phyloP scores from a whole-genome alignment of 2,329 filamentous ascomycete species.

The Fusarium brachygibbosum region DNA sequence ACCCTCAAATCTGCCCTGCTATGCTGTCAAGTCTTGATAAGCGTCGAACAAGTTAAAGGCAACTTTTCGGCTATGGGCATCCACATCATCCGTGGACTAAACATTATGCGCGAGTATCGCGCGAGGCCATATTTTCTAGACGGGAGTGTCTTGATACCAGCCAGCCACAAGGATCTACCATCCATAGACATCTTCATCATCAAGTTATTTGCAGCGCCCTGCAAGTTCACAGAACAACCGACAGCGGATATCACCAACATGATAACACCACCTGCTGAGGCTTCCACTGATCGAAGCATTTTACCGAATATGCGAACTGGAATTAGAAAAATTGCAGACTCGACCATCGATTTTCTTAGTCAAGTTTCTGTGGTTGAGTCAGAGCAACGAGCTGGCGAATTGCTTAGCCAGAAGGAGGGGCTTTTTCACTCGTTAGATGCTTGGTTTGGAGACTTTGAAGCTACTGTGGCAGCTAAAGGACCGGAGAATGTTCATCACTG shows the following conservation, averaged over 20 bases:
- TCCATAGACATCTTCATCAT: slow-evolving; percentile 59
- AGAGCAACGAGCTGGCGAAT: slow-evolving; percentile 37
- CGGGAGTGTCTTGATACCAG: slow-evolving; percentile 49
- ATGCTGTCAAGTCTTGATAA: slow-evolving; percentile 63
- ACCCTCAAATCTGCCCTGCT: slow-evolving; percentile 57
- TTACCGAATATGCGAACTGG: slow-evolving; percentile 55
- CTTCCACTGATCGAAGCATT: slow-evolving; percentile 49
- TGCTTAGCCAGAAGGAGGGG: slow-evolving; percentile 50
- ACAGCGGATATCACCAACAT: slow-evolving; percentile 31
- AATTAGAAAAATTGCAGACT: slow-evolving; percentile 53
- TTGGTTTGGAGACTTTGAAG: slow-evolving; percentile 53
- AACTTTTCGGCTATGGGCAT: slow-evolving; percentile 59
- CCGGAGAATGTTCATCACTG: slow-evolving; percentile 50
- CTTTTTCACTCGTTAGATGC: slow-evolving; percentile 52
- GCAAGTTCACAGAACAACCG: slow-evolving; percentile 55
- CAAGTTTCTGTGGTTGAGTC: slow-evolving; percentile 49
- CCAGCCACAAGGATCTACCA: slow-evolving; percentile 53
- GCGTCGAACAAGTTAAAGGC: slow-evolving; percentile 59
- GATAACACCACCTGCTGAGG: slow-evolving; percentile 37
- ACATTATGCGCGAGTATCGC: slow-evolving; percentile 59
- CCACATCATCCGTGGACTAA: slow-evolving; percentile 59
- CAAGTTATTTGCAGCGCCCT: slow-evolving; percentile 59
- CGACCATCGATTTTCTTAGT: slow-evolving; percentile 52
- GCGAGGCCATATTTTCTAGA: slow-evolving; percentile 53
- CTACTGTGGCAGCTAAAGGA: slow-evolving; percentile 25